Evolutionary conservation across 2,329 filamentous ascomycete genomes (phyloP), one percentile per base, ranked within the genome.

Genomic region (Colletotrichum cuscutae): DNA sequence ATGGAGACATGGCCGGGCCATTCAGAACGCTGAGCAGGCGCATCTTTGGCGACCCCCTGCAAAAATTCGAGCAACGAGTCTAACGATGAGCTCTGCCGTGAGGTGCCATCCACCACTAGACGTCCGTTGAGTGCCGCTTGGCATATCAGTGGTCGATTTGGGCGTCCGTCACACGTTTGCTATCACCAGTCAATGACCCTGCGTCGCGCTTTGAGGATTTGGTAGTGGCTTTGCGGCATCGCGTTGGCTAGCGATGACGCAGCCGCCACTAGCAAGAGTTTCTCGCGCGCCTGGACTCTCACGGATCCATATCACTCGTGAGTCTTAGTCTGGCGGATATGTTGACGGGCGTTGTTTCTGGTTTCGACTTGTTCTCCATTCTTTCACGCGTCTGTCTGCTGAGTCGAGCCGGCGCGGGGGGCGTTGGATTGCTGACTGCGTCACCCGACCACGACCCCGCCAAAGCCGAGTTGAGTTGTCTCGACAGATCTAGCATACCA

Each of bases 171-270:
- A 64, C 66, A 64, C 60, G 46, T 15, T 60, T 24, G 42, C 26
- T 46, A 32, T 19, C 67, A 35, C 70, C 70, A 72, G 60, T 60
- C 54, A 72, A 57, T 59, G 49, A 65, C 59, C 70, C 66, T 56
- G 66, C 70, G 70, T 70, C 59, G 65, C 70, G 70, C 70, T 72
- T 70, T 72, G 66, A 49, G 37, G 60, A 56, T 35, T 35, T 37
- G 65, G 46, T 15, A 59, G 46, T 72, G 66, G 70, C 60, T 56
- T 56, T 59, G 30, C 52, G 53, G 54, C 66, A 70, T 57, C 60
- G 46, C 42, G 70, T 57, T 70, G 66, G 66, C 66, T 54, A 35
- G 54, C 42, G 59, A 72, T 72, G 66, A 72, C 66, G 70, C 70
- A 72, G 70, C 66, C 60, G 70, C 66, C 66, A 58, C 66, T 70